phyloP scores from a whole-genome alignment of 768 basidiomycete genomes.

The Asterophora parasitica region DNA sequence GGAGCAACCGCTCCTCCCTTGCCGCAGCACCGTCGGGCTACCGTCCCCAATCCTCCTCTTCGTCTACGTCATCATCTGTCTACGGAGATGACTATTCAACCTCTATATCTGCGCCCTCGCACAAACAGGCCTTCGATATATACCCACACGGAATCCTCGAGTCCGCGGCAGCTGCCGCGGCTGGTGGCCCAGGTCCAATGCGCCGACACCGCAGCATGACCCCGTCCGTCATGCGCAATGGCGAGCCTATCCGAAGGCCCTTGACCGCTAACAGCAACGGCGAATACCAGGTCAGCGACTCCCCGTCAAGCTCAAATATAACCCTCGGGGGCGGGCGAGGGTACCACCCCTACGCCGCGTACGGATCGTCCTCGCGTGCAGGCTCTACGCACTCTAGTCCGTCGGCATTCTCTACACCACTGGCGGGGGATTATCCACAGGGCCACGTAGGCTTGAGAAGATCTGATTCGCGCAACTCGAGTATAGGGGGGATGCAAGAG shows the following conservation, averaged over 20 bases:
- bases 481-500: conserved; percentile 33
- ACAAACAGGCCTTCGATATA: conserved; percentile 65
- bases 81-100: conserved; percentile 37
- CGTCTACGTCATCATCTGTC: conserved; percentile 26
- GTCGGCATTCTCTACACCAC: conserved; percentile 34
- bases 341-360: conserved; percentile 54
- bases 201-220: conserved; percentile 76
- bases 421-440: conserved; percentile 27
- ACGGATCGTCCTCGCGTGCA: conserved; percentile 31
- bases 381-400: conserved; percentile 45
- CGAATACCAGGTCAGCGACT: conserved; percentile 30
- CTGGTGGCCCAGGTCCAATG: conserved; percentile 50
- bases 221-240: conserved; percentile 53
- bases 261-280: conserved; percentile 36
- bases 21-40: conserved; percentile 24
- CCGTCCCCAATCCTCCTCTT: conserved; percentile 24
- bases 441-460: conserved; percentile 21
- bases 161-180: conserved; percentile 17
- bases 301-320: conserved; percentile 27
- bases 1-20: conserved; percentile 24
- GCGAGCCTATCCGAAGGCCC: conserved; percentile 46
- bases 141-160: conserved; percentile 43
- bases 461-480: conserved; percentile 39
- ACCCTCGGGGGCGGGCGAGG: conserved; percentile 33
- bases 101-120: conserved; percentile 64